Conservation (phyloP, 352 stramenopile genomes). For the Plasmopara muralis region DNA sequence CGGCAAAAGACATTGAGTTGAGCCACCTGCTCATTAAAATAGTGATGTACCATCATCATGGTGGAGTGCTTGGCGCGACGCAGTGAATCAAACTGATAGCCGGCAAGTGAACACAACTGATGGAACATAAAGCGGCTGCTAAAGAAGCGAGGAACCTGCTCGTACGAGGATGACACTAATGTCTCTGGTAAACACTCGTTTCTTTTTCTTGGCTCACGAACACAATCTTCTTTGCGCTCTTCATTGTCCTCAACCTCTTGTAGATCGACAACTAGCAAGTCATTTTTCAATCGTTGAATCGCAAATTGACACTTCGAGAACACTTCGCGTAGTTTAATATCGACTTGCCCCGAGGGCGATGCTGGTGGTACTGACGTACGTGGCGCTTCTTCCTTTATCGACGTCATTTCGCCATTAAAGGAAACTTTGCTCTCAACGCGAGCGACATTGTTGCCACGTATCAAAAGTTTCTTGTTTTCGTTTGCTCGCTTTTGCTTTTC, state of each 20-base stretch:
- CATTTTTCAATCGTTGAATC: constrained; percentile 65
- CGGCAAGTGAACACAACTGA: constrained; percentile 65
- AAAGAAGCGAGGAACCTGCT: constrained; percentile 66
- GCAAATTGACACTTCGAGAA: constrained; percentile 55
- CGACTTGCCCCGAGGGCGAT: constrained; percentile 23
- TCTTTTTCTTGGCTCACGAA: constrained; percentile 5
- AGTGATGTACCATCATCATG: constrained; percentile 87
- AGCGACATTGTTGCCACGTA: constrained; percentile 22
- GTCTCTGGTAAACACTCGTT: constrained; percentile 29
- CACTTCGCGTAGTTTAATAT: constrained; percentile 63
- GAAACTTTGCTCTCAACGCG: constrained; percentile 38
- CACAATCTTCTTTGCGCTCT: constrained; percentile 3
- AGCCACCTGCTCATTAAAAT: constrained; percentile 67
- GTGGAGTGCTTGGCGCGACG: constrained; percentile 86
- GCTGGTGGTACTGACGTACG: neutral
- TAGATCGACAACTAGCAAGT: constrained; percentile 77
- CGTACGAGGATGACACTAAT: constrained; percentile 46
- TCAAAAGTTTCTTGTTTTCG: constrained; percentile 23
- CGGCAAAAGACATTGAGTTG: constrained; percentile 74
- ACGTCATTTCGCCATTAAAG: constrained; percentile 23
- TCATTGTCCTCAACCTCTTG: constrained; percentile 11
- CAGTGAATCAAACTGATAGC: constrained; percentile 85
- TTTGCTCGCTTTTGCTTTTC: constrained; percentile 48
- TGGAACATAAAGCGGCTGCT: constrained; percentile 85
- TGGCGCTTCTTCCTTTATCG: constrained; percentile 43